Base-by-base conservation (phyloP, 2,329 filamentous ascomycete genomes). In the Penicillium sp. region DNA sequence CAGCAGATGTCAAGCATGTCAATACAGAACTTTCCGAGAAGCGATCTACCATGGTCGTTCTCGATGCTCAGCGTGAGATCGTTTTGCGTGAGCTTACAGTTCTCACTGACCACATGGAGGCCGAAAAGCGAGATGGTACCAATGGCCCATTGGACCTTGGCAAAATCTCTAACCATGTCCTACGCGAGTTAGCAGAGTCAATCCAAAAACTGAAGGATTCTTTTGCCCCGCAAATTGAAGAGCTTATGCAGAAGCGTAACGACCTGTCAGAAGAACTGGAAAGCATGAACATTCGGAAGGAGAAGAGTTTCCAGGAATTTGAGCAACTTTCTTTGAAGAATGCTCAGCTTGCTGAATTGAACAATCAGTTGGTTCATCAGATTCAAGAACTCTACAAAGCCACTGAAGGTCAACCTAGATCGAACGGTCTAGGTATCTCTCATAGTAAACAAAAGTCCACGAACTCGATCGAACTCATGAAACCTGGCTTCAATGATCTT, bases 251-350 rank as follows among this genome's bases (percentile, higher is more conserved):
- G 67, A 90, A 93, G 73, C 86, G 91, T 56, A 91, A 94, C 66
- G 85, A 90, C 60, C 76, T 97, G 11, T 77, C 91, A 0, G 91
- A 96, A 52, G 92, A 97, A 71, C 91, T 93, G 68, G 86, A 87
- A 55, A 88, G 87, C 64, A 83, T 95, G 23, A 85, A 89, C 36
- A 87, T 89, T 48, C 89, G 94, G 77, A 91, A 95, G 65, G 93
- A 97, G 72, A 91, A 94, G 69, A 92, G 91, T 13, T 87, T 97
- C 65, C 85, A 96, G 67, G 94, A 99, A 69, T 97, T 97, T 68
- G 94, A 97, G 76, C 91, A 95, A 67, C 79, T 99, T 41, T 96
- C 91, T 10, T 88, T 87, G 53, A 96, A 96, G 80, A 99, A 99
- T 70, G 88, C 90, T 0, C 93, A 97, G 75, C 81, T 99, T 56